Conservation (phyloP, 1,284 basidiomycete genomes). For the Wolfiporia cocos region DNA sequence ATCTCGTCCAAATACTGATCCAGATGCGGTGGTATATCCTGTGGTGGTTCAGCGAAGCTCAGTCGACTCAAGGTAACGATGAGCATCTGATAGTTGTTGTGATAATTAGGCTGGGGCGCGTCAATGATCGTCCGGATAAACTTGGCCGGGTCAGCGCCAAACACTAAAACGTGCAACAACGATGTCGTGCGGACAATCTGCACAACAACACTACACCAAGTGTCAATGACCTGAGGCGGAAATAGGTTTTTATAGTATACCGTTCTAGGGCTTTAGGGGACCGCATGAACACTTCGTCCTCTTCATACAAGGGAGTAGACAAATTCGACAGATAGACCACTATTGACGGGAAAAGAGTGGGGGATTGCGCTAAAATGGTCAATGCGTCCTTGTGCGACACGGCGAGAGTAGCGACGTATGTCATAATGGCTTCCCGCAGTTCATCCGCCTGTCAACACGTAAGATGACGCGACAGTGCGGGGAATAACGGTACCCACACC, state of each 20-base stretch:
- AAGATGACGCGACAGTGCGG: background rate
- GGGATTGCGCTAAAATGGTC: constrained; percentile 43
- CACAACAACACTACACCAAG: constrained; percentile 49
- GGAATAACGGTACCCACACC: constrained; percentile 32
- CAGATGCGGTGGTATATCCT: constrained; percentile 45
- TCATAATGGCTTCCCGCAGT: constrained; percentile 44
- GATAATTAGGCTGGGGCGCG: constrained; percentile 47
- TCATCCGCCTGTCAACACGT: constrained; percentile 29
- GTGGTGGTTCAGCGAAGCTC: constrained; percentile 63
- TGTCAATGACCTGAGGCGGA: too few species aligned
- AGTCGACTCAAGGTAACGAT: constrained; percentile 71
- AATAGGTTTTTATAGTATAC: too few species aligned
- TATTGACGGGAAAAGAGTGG: constrained; percentile 54
- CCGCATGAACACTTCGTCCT: constrained; percentile 39
- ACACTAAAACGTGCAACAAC: constrained; percentile 57
- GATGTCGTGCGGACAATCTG: constrained; percentile 45
- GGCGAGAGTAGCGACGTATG: constrained; percentile 51
- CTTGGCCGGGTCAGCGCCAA: constrained; percentile 32
- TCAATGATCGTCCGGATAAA: constrained; percentile 52
- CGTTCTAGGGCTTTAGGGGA: constrained; percentile 30
- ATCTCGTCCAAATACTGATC: constrained; percentile 41
- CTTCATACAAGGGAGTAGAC: constrained; percentile 59
- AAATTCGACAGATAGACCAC: constrained; percentile 48
- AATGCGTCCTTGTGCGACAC: constrained; percentile 46
- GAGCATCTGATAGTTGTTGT: constrained; percentile 71